Conservation (phyloP, 2,329 filamentous ascomycete species). For the Trichoderma sp. region DNA sequence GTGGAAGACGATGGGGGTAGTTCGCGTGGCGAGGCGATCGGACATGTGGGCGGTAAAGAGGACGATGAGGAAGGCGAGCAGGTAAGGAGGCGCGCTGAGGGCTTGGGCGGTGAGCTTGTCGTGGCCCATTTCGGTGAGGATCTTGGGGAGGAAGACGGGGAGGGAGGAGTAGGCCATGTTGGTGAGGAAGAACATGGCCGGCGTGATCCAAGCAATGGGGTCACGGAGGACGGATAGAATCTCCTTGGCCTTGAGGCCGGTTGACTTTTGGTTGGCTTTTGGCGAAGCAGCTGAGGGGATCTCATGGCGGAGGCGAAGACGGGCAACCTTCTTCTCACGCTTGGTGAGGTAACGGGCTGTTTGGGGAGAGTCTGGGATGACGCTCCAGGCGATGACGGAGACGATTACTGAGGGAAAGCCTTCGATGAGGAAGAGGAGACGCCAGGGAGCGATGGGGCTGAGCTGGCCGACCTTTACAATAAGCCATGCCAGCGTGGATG, state of each 20-base stretch:
- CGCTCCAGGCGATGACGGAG: slow-evolving; percentile 71
- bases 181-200: slow-evolving; percentile 82
- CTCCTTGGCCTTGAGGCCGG: slow-evolving; percentile 58
- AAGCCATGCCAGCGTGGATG: slow-evolving; percentile 76
- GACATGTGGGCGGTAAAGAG: slow-evolving; percentile 73
- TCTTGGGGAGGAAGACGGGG: slow-evolving; percentile 84
- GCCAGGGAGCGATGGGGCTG: slow-evolving; percentile 77
- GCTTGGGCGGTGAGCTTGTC: slow-evolving; percentile 70
- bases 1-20: slow-evolving; percentile 68
- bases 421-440: slow-evolving; percentile 82
- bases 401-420: slow-evolving; percentile 82
- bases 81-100: slow-evolving; percentile 79
- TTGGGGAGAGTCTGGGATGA: slow-evolving; percentile 76
- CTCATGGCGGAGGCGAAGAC: slow-evolving; percentile 64
- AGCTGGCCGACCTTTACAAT: slow-evolving; percentile 71
- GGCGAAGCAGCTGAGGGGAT: slow-evolving; percentile 36
- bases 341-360: slow-evolving; percentile 65
- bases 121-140: slow-evolving; percentile 77
- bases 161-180: slow-evolving; percentile 89
- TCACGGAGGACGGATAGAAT: slow-evolving; percentile 52
- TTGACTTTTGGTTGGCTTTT: slow-evolving; percentile 30
- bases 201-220: slow-evolving; percentile 65
- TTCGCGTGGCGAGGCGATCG: slow-evolving; percentile 66
- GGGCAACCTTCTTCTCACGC: slow-evolving; percentile 71
- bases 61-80: slow-evolving; percentile 73